Evolutionary conservation across 306 rosid genomes (phyloP).

Genomic region (Vigna angularis): DNA sequence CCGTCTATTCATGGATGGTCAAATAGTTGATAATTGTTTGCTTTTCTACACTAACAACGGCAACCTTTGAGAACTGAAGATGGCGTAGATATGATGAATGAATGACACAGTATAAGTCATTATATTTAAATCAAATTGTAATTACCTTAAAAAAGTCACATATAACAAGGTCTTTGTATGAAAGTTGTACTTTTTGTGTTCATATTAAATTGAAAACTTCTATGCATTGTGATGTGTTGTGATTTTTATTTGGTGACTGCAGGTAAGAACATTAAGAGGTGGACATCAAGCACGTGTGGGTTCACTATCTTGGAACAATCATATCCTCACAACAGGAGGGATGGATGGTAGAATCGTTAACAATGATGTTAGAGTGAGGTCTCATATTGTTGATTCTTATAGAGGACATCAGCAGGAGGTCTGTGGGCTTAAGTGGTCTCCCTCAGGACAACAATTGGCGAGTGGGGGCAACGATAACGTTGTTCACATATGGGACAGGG

Average conservation of each 20-base stretch:
- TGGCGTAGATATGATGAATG: too few species aligned
- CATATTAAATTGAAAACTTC: background rate
- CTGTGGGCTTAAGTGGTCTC: constrained; percentile 85
- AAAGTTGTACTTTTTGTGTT: background rate
- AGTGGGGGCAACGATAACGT: constrained; percentile 87
- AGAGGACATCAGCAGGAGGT: constrained; percentile 79
- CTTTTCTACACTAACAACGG: background rate
- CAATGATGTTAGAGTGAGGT: constrained; percentile 77
- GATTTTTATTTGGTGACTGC: constrained; percentile 36
- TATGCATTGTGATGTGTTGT: constrained; percentile 1
- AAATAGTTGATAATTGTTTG: background rate
- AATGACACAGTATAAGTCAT: background rate
- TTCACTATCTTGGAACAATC: constrained; percentile 79
- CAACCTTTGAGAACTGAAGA: too few species aligned
- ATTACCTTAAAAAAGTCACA: background rate
- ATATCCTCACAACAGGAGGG: constrained; percentile 79
- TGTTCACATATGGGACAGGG: constrained; percentile 76
- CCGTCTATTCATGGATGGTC: background rate
- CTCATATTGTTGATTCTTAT: constrained; percentile 72
- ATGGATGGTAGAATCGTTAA: constrained; percentile 74
- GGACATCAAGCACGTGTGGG: constrained; percentile 73
- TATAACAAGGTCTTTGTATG: background rate
- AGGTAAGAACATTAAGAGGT: constrained; percentile 70
- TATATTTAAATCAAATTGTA: too few species aligned
- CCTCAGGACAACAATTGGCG: constrained; percentile 74